phyloP scores from a whole-genome alignment of 78 protist genomes.

The Speleostelium caveatum region DNA sequence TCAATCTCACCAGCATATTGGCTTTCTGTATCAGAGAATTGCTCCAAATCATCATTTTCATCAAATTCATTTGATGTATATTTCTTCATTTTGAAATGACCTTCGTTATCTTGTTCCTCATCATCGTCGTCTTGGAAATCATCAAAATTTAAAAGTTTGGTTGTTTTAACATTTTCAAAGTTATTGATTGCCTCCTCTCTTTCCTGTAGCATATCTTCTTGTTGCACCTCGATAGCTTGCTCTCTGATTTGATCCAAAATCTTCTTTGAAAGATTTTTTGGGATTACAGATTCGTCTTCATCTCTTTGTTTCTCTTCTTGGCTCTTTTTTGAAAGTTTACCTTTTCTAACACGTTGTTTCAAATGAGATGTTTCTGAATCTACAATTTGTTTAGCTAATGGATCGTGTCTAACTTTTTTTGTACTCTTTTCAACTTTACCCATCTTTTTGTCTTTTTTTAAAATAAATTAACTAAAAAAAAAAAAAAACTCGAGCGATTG shows the following conservation, averaged over 20 bases:
- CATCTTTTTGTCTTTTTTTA: neutral
- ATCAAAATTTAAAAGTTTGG: neutral
- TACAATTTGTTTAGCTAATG: conserved; percentile 73
- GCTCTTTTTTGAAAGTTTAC: conserved; percentile 13
- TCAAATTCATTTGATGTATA: neutral
- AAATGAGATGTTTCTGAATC: conserved; percentile 56
- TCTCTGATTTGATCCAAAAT: conserved; percentile 54
- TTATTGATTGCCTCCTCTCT: neutral
- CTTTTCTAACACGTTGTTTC: conserved; percentile 3
- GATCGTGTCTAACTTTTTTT: conserved; percentile 56
- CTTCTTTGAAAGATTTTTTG: conserved; percentile 39
- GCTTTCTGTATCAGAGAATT: conserved; percentile 15
- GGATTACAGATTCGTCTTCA: conserved; percentile 31
- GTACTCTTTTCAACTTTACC: conserved; percentile 36
- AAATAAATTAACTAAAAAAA: too few species aligned
- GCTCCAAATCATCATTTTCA: conserved; percentile 55
- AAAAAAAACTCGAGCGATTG: neutral
- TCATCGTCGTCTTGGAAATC: conserved; percentile 68
- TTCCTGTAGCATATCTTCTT: conserved; percentile 31
- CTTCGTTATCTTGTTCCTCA: neutral
- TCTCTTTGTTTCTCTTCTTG: neutral
- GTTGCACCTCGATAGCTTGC: conserved; percentile 71
- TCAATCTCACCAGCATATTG: conserved; percentile 46
- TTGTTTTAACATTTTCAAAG: conserved; percentile 5
- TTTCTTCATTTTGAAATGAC: conserved; percentile 6